A percentile compares a stretch with the other conserved stretches of the same genome.
Conservation (phyloP, 1,139 yeast species). For the Zhuliangozyma blackwelliae region DNA sequence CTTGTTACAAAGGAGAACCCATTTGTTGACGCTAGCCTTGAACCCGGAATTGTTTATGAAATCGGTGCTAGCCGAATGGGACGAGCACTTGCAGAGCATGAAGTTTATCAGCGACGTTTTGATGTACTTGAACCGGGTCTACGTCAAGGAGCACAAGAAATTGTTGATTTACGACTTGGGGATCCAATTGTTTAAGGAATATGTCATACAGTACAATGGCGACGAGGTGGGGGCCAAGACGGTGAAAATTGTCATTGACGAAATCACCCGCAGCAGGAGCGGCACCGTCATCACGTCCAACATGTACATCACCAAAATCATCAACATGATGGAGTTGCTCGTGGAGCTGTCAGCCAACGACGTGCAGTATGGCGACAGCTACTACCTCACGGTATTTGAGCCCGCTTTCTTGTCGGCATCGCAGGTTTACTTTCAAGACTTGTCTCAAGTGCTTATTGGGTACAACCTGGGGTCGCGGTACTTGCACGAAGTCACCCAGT, state of each 20-base stretch:
- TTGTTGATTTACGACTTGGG: constrained; percentile 77
- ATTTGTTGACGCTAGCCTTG: constrained; percentile 16
- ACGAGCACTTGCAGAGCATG: constrained; percentile 70
- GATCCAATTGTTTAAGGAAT: constrained; percentile 50
- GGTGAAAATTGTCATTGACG: constrained; percentile 49
- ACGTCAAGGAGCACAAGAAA: constrained; percentile 66
- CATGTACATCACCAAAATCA: constrained; percentile 54
- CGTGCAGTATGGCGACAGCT: constrained; percentile 42
- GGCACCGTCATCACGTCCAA: constrained; percentile 57
- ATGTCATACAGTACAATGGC: constrained; percentile 35
- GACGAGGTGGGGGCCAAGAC: constrained; percentile 50
- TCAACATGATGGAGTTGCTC: constrained; percentile 65
- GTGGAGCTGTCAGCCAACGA: constrained; percentile 39
- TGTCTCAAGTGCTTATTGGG: constrained; percentile 41
- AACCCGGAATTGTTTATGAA: constrained; percentile 39
- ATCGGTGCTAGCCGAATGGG: constrained; percentile 58
- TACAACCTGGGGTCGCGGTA: constrained; percentile 47
- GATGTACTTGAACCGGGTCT: constrained; percentile 84
- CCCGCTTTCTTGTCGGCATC: constrained; percentile 57
- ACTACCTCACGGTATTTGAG: constrained; percentile 64
- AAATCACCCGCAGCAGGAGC: constrained; percentile 56
- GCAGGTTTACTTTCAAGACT: constrained; percentile 48
- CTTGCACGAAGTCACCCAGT: constrained; percentile 46
- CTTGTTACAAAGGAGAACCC: constrained; percentile 30
- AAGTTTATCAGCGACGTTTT: constrained; percentile 79